phyloP scores from a whole-genome alignment of 2,329 filamentous ascomycete genomes.

The Aureobasidium sp. region DNA sequence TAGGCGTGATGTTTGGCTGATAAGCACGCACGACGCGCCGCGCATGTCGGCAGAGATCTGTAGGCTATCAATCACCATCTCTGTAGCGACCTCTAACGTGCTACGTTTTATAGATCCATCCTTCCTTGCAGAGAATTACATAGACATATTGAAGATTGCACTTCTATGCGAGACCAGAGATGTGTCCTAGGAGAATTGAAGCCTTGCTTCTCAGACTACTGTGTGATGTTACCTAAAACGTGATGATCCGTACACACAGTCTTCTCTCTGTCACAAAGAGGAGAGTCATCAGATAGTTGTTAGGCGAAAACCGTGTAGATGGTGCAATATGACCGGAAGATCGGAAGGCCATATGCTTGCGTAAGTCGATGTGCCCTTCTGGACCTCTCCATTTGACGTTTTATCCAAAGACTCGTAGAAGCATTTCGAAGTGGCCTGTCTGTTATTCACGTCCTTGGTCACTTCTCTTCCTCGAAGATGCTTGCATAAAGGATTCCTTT shows the following conservation, averaged over 20 bases:
- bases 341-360: not conserved
- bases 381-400: not conserved
- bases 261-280: not conserved
- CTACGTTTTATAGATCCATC: no score
- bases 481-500: not conserved
- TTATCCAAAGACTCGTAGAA: not conserved
- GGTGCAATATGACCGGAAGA: not conserved
- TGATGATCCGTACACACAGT: no score
- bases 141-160: no score
- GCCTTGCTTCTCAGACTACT: no score
- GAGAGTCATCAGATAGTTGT: not conserved
- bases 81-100: no score
- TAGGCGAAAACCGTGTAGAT: not conserved
- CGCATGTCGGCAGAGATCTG: no score
- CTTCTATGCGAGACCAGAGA: no score
- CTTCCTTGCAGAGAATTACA: no score
- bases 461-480: not conserved
- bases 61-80: no score
- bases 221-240: no score
- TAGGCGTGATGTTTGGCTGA: conserved; percentile 3
- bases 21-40: not conserved
- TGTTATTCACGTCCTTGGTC: not conserved
- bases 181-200: no score
- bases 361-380: not conserved
- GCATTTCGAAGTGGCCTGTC: no score